phyloP scores from a whole-genome alignment of 2,329 filamentous ascomycete species.

The Hypomyces rosellus region DNA sequence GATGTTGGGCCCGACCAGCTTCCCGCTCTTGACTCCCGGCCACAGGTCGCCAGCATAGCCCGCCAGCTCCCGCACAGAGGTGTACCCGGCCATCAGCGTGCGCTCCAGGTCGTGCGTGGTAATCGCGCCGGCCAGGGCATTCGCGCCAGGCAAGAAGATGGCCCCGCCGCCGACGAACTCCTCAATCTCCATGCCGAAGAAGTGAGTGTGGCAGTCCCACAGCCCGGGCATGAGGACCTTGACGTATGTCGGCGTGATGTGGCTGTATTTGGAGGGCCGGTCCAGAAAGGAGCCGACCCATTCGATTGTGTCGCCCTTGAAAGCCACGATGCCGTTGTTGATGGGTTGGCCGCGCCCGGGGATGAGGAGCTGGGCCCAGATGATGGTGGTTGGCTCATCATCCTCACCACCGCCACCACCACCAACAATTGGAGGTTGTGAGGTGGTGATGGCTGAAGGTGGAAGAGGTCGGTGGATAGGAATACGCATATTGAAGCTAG shows the following conservation, averaged over 20 bases:
- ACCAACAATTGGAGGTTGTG: conserved; percentile 1
- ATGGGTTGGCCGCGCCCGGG: conserved; percentile 31
- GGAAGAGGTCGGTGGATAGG: conserved; percentile 6
- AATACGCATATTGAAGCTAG: conserved; percentile 10
- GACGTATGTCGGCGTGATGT: conserved; percentile 29
- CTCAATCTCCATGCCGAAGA: conserved; percentile 27
- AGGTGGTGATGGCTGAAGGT: conserved; percentile 4
- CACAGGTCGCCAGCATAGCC: conserved; percentile 40
- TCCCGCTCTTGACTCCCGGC: conserved; percentile 36
- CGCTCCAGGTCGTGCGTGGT: conserved; percentile 26
- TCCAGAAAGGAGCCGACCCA: conserved; percentile 27
- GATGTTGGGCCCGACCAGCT: conserved; percentile 41
- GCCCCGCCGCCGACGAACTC: background rate
- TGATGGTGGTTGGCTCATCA: conserved; percentile 8
- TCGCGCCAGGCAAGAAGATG: conserved; percentile 10
- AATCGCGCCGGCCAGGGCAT: conserved; percentile 13
- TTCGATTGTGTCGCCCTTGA: conserved; percentile 30
- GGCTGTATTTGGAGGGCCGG: conserved; percentile 13
- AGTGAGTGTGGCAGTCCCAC: conserved; percentile 48
- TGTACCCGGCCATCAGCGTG: conserved; percentile 41
- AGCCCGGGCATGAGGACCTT: conserved; percentile 44
- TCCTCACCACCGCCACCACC: background rate
- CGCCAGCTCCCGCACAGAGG: conserved; percentile 42
- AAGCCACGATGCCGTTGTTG: conserved; percentile 27
- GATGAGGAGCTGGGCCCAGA: conserved; percentile 29